A percentile compares a stretch with the other conserved stretches of the same genome.
Conservation (phyloP, 1,139 yeast genomes). For the Sugiyamaella xylanicola region DNA sequence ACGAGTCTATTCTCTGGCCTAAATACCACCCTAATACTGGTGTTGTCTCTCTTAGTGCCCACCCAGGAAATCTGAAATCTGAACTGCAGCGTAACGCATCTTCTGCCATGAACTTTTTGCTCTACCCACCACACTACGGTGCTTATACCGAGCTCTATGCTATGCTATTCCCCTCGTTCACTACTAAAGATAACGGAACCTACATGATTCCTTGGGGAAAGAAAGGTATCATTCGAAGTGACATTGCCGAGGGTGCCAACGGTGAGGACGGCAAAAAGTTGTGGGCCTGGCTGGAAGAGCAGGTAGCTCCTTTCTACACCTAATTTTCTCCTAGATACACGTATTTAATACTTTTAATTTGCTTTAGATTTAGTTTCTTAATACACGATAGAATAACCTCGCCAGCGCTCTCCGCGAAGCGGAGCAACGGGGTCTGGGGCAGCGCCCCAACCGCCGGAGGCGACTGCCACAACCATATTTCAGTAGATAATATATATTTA, state of each 20-base stretch:
- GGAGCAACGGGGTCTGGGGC: not conserved
- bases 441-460: not conserved
- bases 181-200: conserved; percentile 42
- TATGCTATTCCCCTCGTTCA: conserved; percentile 45
- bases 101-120: conserved; percentile 8
- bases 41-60: conserved; percentile 45
- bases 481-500: too few species aligned
- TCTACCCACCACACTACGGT: conserved; percentile 39
- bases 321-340: not conserved
- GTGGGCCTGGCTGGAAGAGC: conserved; percentile 40
- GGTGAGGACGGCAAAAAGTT: conserved; percentile 40
- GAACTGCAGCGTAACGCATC: conserved; percentile 46
- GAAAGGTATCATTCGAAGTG: conserved; percentile 30
- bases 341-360: not conserved
- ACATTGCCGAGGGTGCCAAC: conserved; percentile 35
- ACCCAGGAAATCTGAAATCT: conserved; percentile 52
- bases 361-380: not conserved
- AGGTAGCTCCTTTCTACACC: conserved; percentile 18
- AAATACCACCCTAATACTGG: conserved; percentile 42
- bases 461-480: not conserved
- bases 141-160: conserved; percentile 49
- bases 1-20: conserved; percentile 51
- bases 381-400: too few species aligned
- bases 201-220: conserved; percentile 38
- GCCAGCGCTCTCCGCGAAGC: too few species aligned